These are phyloP conservation scores for Dryas octopetala DNA, from an alignment of 306 rosid species.

Conservation along the genomic window DNA sequence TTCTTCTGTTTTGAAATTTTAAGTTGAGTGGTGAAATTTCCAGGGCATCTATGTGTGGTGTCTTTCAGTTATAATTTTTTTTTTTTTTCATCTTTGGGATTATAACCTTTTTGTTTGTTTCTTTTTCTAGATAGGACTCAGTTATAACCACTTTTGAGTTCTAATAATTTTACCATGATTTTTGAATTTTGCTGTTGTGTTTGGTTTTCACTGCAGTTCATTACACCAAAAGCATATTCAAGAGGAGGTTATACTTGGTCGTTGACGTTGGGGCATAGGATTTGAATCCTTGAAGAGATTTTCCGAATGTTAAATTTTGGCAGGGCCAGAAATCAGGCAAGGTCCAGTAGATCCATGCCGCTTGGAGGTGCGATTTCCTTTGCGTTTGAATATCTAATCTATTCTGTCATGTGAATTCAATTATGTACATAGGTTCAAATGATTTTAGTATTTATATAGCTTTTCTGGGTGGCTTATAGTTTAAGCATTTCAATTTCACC, in stretches of 20 bases:
- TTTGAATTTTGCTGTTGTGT: constrained; percentile 30
- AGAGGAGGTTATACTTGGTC: constrained; percentile 38
- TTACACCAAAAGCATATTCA: constrained; percentile 27
- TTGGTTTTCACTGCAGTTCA: constrained; percentile 41
- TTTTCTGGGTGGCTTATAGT: neutral
- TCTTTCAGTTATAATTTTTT: constrained; percentile 1
- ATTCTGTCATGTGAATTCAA: neutral
- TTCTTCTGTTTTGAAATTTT: constrained; percentile 22
- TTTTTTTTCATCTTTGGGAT: constrained; percentile 9
- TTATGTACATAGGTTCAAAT: neutral
- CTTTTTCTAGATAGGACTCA: constrained; percentile 17
- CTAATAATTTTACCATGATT: constrained; percentile 15
- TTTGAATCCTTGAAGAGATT: constrained; percentile 25
- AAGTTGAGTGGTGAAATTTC: constrained; percentile 7
- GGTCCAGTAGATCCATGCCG: constrained; percentile 69
- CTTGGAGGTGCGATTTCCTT: constrained; percentile 68
- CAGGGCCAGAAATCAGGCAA: constrained; percentile 66
- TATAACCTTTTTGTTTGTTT: constrained; percentile 23
- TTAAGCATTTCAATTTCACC: constrained; percentile 5
- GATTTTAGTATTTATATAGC: no score
- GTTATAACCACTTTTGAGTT: constrained; percentile 21
- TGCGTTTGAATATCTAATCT: neutral
- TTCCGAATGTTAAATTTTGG: constrained; percentile 66
- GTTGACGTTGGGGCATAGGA: constrained; percentile 33
- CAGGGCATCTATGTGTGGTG: constrained; percentile 9